A percentile compares a stretch with the other conserved stretches of the same genome.
Evolutionary conservation across 2,329 filamentous ascomycete genomes (phyloP).

Genomic region (Aureobasidium sp.): DNA sequence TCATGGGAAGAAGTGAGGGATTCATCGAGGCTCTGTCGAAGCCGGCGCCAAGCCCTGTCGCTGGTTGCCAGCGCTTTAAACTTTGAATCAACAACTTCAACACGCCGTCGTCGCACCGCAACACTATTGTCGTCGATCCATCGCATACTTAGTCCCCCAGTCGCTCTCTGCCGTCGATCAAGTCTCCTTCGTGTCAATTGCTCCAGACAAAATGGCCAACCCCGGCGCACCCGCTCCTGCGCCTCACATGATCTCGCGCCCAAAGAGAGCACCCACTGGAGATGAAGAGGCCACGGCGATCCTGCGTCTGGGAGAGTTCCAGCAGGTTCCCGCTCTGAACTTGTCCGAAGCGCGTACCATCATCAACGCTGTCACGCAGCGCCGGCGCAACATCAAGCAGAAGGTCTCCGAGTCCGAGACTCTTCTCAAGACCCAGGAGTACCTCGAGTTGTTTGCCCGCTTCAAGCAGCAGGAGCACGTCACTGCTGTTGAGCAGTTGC

Average conservation of each 20-base stretch:
- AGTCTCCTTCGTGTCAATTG: background rate
- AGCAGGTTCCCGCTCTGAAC: conserved; percentile 83
- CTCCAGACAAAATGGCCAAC: conserved; percentile 25
- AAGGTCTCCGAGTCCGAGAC: conserved; percentile 38
- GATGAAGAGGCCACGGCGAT: conserved; percentile 81
- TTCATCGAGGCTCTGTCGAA: background rate
- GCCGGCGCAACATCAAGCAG: conserved; percentile 17
- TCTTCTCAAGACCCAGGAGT: conserved; percentile 80
- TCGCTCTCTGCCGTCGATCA: background rate
- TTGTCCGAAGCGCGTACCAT: conserved; percentile 88
- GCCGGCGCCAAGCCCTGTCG: background rate
- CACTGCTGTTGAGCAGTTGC: conserved; percentile 82
- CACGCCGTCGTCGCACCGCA: background rate
- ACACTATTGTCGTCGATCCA: background rate
- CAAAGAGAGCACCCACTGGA: conserved; percentile 61
- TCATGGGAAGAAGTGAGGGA: background rate
- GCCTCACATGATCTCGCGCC: conserved; percentile 39
- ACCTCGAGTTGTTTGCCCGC: conserved; percentile 88
- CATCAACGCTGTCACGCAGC: conserved; percentile 67
- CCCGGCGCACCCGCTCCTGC: conserved; percentile 18
- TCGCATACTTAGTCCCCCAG: background rate
- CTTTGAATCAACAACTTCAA: background rate
- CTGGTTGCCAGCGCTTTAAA: background rate
- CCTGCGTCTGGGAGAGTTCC: conserved; percentile 87
- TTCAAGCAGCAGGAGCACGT: conserved; percentile 95